Percentiles rank a stretch among this genome's conserved stretches.
Conservation (phyloP, 768 basidiomycete species). For the Grammothele lineata region DNA sequence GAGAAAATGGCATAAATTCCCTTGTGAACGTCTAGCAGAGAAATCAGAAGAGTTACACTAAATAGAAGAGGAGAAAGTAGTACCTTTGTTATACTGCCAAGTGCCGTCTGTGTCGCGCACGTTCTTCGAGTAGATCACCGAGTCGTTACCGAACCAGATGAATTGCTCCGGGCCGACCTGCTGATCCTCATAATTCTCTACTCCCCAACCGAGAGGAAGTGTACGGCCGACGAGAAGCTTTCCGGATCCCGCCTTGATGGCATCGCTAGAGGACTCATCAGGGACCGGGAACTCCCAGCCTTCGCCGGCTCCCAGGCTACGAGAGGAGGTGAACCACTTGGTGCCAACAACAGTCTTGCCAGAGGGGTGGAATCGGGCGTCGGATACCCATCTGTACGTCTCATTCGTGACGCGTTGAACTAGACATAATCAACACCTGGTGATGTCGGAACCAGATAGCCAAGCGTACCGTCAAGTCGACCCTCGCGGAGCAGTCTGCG, state of each 20-base stretch:
- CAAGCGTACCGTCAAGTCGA: slow-evolving; percentile 40
- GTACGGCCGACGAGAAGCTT: slow-evolving; percentile 50
- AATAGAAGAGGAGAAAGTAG: neutral
- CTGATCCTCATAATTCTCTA: slow-evolving; percentile 57
- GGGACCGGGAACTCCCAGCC: slow-evolving; percentile 66
- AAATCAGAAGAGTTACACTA: neutral
- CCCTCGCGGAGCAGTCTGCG: slow-evolving; percentile 57
- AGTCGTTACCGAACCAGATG: slow-evolving; percentile 55
- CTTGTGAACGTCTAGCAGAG: slow-evolving; percentile 51
- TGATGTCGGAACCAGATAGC: too few relatives aligned
- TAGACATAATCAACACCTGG: slow-evolving; percentile 15
- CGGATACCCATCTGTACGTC: slow-evolving; percentile 67
- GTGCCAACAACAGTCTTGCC: slow-evolving; percentile 63
- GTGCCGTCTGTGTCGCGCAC: slow-evolving; percentile 40
- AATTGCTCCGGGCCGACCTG: slow-evolving; percentile 75
- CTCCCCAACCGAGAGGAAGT: slow-evolving; percentile 58
- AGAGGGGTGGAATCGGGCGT: slow-evolving; percentile 67
- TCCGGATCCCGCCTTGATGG: slow-evolving; percentile 41
- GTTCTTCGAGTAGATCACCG: slow-evolving; percentile 65
- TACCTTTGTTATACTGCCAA: slow-evolving; percentile 68
- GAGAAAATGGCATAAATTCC: slow-evolving; percentile 72
- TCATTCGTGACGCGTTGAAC: slow-evolving; percentile 62
- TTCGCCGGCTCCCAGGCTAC: slow-evolving; percentile 69
- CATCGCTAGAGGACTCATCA: neutral
- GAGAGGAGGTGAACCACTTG: slow-evolving; percentile 67